Evolutionary conservation across 2,329 filamentous ascomycete species (phyloP).

Genomic region (Penicillium sp.): DNA sequence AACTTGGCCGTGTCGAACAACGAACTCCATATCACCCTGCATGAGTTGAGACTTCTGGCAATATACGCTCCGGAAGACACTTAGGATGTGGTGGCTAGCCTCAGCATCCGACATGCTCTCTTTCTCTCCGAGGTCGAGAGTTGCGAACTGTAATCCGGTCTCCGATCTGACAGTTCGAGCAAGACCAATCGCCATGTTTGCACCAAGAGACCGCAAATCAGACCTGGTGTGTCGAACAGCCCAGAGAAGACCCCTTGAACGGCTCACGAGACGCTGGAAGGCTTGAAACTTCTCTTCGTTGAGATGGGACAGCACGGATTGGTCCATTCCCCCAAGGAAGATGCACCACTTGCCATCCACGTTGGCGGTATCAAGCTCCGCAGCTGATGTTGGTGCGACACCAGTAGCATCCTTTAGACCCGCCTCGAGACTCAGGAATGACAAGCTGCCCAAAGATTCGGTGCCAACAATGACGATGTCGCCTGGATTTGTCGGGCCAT

Average conservation of each 20-base stretch:
- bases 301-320: slow-evolving; percentile 18
- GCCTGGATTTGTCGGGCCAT: slow-evolving; percentile 10
- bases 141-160: slow-evolving; percentile 22
- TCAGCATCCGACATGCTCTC: slow-evolving; percentile 17
- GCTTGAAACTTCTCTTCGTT: slow-evolving; percentile 14
- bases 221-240: slow-evolving; percentile 17
- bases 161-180: slow-evolving; percentile 25
- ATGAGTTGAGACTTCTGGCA: slow-evolving; percentile 18
- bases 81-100: slow-evolving; percentile 18
- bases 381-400: slow-evolving; percentile 6
- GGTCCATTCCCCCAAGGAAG: slow-evolving; percentile 24
- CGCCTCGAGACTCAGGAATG: slow-evolving; percentile 12
- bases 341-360: slow-evolving; percentile 23
- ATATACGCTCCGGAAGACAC: slow-evolving; percentile 19
- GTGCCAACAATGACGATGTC: slow-evolving; percentile 20
- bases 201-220: slow-evolving; percentile 15
- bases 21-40: slow-evolving; percentile 23
- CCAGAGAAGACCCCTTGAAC: slow-evolving; percentile 22
- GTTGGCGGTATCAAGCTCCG: slow-evolving; percentile 10
- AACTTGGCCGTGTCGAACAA: slow-evolving; percentile 20
- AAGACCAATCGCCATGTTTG: slow-evolving; percentile 23
- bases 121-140: slow-evolving; percentile 20
- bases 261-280: slow-evolving; percentile 17
- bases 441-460: slow-evolving; percentile 13
- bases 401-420: slow-evolving; percentile 16